Conservation (phyloP, 2,329 filamentous ascomycete genomes). For the Ophiostoma ips region DNA sequence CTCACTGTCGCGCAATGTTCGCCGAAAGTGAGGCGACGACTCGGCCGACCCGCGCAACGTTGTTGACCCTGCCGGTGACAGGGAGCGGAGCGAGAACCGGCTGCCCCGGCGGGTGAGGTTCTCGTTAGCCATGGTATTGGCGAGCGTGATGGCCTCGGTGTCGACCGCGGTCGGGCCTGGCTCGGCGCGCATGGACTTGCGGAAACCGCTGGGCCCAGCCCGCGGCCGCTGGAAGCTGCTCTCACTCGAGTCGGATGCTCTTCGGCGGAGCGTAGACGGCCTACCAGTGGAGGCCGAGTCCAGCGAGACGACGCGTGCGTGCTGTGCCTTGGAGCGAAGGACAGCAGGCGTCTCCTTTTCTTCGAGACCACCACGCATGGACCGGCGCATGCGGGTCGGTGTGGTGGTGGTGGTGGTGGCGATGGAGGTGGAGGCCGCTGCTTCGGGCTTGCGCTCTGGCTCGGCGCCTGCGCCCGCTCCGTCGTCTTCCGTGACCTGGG, state of each 20-base stretch:
- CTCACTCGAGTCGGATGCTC: conserved; percentile 52
- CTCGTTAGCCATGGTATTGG: conserved; percentile 3
- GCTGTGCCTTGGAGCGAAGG: too few relatives aligned
- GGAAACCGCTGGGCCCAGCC: conserved; percentile 36
- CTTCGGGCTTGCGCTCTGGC: background rate
- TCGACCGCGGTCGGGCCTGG: conserved; percentile 12
- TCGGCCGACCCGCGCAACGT: conserved; percentile 31
- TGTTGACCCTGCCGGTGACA: conserved; percentile 50
- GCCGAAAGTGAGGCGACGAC: conserved; percentile 32
- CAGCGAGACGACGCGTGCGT: too few relatives aligned
- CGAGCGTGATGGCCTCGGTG: background rate
- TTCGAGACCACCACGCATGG: conserved; percentile 14
- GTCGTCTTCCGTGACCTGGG: too few relatives aligned
- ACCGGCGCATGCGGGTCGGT: conserved; percentile 1
- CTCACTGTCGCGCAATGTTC: conserved; percentile 28
- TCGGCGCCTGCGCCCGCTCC: background rate
- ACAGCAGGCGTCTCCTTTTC: background rate
- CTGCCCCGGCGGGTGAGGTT: conserved; percentile 12
- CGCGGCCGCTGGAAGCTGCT: conserved; percentile 64
- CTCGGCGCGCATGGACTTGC: conserved; percentile 53
- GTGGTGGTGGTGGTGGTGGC: too few relatives aligned
- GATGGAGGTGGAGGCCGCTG: conserved; percentile 11
- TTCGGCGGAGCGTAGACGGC: conserved; percentile 29
- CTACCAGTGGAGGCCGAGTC: background rate
- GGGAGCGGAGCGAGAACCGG: conserved; percentile 53